Base-by-base conservation (phyloP, 148 eudicot genomes). In the Diospyros kaki region DNA sequence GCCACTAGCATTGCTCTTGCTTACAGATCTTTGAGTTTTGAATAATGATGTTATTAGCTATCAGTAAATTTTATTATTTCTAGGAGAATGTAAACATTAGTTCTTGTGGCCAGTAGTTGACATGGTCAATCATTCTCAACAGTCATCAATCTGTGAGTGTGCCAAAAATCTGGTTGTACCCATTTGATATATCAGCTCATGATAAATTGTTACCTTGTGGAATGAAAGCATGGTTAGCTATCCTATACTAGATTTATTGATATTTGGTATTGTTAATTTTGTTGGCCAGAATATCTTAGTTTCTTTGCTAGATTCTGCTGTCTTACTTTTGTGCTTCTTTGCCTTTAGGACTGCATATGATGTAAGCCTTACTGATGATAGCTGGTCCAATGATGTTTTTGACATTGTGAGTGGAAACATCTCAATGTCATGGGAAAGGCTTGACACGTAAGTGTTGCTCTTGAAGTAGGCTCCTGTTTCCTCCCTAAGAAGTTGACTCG, bases 391-490 rank as follows among this genome's bases (percentile, higher is more conserved):
- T 56, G 91, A 88, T 64, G 18, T 83, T 65, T 93, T 93, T 71
- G 81, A 84, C 38, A 63, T 83, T 74, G 78, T 89, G 81, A 78
- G 76, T 48, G 94, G 98, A 38, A 93, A 91, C 85, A 85, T 90
- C 53, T 87, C 98, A 42, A 72, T 54, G 42, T 88, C 98, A 78
- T 93, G 98, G 98, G 98, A 93, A 81, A 88, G 88, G 78, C 98
- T 93, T 78, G 98, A 93, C 69, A 92, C 75, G 98, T 93, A 75
- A 82, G 98, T 91, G 74, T 58, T 8, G 42, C 56, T 58, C 48
- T 43, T 69, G 17, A 74, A 61, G 17, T 12, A 17, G 14, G 8
- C 7, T 13, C 17, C 42, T 59, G 11, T 18, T 41, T 7, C 28
- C 70, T 42, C 11, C 17, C 28, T 75, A 28, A 28, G 28, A 28